Evolutionary conservation across 306 rosid species (phyloP).

Genomic region (Trifolium fragiferum): DNA sequence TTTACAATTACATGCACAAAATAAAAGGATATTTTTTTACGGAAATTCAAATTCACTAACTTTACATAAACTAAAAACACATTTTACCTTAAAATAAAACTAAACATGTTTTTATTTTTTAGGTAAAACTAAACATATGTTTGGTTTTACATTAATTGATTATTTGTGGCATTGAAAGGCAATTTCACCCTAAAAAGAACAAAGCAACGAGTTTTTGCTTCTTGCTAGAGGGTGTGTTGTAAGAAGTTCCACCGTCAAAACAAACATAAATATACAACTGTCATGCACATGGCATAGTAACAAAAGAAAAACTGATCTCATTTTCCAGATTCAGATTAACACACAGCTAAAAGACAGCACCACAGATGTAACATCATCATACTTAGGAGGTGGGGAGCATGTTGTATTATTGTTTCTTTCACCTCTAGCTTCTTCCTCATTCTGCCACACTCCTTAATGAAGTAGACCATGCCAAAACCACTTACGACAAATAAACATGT

Average conservation of each 20-base stretch:
- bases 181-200: neutral
- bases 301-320: neutral
- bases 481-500: slow-evolving; percentile 21
- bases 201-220: neutral
- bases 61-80: no score
- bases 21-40: no score
- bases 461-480: slow-evolving; percentile 11
- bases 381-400: slow-evolving; percentile 39
- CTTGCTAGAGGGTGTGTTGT: neutral
- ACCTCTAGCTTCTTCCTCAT: neutral
- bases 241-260: slow-evolving; percentile 7
- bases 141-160: no score
- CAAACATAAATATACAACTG: slow-evolving; percentile 42
- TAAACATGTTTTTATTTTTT: no score
- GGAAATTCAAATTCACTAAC: no score
- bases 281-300: slow-evolving; percentile 50
- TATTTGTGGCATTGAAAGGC: neutral
- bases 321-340: slow-evolving; percentile 37
- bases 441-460: neutral
- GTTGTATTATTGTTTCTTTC: slow-evolving; percentile 38
- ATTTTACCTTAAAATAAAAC: no score
- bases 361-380: slow-evolving; percentile 32
- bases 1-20: no score
- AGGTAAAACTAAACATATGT: no score
- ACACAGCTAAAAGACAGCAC: slow-evolving; percentile 9